These are phyloP conservation scores for Talaromyces sp. DNA, from an alignment of 2,329 filamentous ascomycete species.

Conservation along the genomic window DNA sequence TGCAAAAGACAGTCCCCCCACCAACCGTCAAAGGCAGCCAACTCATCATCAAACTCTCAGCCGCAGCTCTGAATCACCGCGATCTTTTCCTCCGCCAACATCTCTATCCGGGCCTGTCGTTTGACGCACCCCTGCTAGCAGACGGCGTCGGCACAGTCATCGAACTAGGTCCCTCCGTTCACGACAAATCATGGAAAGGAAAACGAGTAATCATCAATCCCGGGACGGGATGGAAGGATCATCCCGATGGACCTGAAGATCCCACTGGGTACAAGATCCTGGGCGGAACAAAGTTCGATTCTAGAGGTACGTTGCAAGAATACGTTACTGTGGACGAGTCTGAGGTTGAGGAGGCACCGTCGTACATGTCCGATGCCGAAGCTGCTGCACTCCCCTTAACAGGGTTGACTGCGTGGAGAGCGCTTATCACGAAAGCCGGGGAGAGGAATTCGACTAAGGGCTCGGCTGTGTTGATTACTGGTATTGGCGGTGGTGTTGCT, in stretches of 20 bases:
- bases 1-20: slow-evolving; percentile 56
- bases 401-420: slow-evolving; percentile 83
- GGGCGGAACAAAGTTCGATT: slow-evolving; percentile 57
- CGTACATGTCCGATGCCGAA: slow-evolving; percentile 66
- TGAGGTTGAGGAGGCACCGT: slow-evolving; percentile 72
- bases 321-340: slow-evolving; percentile 62
- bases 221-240: slow-evolving; percentile 68
- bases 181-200: slow-evolving; percentile 52
- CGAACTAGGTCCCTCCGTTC: slow-evolving; percentile 52
- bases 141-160: slow-evolving; percentile 77
- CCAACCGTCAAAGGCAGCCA: slow-evolving; percentile 62
- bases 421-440: slow-evolving; percentile 70
- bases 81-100: slow-evolving; percentile 92
- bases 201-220: slow-evolving; percentile 76
- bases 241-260: slow-evolving; percentile 68
- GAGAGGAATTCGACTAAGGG: slow-evolving; percentile 52
- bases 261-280: slow-evolving; percentile 36
- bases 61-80: slow-evolving; percentile 86
- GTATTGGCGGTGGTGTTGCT: slow-evolving; percentile 89
- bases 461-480: slow-evolving; percentile 76
- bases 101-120: slow-evolving; percentile 80
- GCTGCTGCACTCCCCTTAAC: slow-evolving; percentile 80
- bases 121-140: slow-evolving; percentile 70
- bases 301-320: slow-evolving; percentile 69
- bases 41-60: slow-evolving; percentile 68